Conservation (phyloP, 1,284 basidiomycete genomes). For the Ceratobasidium sp. region DNA sequence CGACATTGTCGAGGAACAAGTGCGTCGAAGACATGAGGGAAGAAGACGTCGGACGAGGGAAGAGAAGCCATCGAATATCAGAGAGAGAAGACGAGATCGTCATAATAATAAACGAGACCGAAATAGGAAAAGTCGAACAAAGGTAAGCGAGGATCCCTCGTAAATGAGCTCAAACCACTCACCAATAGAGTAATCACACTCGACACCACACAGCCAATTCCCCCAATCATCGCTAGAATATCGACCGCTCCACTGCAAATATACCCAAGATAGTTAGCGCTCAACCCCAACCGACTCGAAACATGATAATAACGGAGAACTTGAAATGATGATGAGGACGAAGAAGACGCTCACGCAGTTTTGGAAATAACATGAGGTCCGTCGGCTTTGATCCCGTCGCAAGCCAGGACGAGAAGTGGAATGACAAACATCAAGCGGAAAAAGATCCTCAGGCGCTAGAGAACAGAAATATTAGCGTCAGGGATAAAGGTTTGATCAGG, state of each 20-base stretch:
- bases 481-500: not conserved
- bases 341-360: conserved; percentile 27
- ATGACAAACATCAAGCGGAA: conserved; percentile 48
- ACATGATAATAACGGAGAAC: not conserved
- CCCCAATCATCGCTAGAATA: conserved; percentile 72
- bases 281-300: too few species aligned
- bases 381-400: conserved; percentile 43
- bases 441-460: conserved; percentile 45
- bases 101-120: not conserved
- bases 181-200: conserved; percentile 79
- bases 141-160: not conserved
- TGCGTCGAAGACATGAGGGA: not conserved
- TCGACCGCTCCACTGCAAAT: conserved; percentile 56
- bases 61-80: not conserved
- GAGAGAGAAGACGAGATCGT: not conserved
- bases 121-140: conserved; percentile 18
- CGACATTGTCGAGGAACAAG: not conserved
- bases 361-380: conserved; percentile 20
- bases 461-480: not conserved
- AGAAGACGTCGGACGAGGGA: not conserved
- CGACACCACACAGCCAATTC: conserved; percentile 77
- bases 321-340: not conserved
- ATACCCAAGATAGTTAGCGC: not conserved
- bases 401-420: conserved; percentile 43
- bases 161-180: conserved; percentile 49